Evolutionary conservation across 352 stramenopile genomes (phyloP).

Genomic region (Phytophthora fragariaefolia): DNA sequence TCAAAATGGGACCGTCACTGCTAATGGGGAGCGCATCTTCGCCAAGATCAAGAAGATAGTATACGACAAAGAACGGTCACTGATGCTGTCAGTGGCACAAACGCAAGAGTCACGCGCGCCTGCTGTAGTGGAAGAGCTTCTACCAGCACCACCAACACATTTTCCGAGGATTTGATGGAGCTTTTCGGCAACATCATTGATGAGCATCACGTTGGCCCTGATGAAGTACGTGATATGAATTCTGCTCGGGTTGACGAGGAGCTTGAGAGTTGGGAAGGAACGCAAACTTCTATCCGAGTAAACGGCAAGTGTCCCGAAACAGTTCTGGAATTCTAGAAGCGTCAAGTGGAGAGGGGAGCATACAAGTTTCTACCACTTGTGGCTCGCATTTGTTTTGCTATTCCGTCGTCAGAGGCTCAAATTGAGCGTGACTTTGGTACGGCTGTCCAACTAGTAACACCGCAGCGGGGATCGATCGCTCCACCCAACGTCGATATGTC

Average conservation of each 20-base stretch:
- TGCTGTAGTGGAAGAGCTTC: too few species aligned
- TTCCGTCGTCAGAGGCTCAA: conserved; percentile 10
- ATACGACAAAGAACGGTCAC: not conserved
- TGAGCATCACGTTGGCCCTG: too few species aligned
- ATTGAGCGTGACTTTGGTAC: conserved; percentile 13
- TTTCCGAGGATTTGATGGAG: too few species aligned
- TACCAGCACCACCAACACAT: too few species aligned
- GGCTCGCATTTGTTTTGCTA: conserved; percentile 1
- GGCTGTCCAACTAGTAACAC: not conserved
- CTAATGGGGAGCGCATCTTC: not conserved
- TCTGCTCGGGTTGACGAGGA: too few species aligned
- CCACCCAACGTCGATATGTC: conserved; percentile 6
- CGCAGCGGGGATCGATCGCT: not conserved
- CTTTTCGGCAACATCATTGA: too few species aligned
- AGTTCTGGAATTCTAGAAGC: too few species aligned
- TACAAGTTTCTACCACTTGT: conserved; percentile 1
- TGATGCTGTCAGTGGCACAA: conserved; percentile 4
- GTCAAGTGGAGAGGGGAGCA: too few species aligned
- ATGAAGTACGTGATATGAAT: too few species aligned
- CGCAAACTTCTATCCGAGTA: too few species aligned
- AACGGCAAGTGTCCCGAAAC: too few species aligned
- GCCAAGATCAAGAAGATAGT: conserved; percentile 4
- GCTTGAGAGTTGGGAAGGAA: too few species aligned
- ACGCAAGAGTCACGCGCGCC: not conserved
- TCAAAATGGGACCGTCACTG: not conserved